Percentiles rank a stretch among this genome's conserved stretches.
Evolutionary conservation across 2,329 filamentous ascomycete genomes (phyloP).

Genomic region (Pseudogymnoascus sp.): DNA sequence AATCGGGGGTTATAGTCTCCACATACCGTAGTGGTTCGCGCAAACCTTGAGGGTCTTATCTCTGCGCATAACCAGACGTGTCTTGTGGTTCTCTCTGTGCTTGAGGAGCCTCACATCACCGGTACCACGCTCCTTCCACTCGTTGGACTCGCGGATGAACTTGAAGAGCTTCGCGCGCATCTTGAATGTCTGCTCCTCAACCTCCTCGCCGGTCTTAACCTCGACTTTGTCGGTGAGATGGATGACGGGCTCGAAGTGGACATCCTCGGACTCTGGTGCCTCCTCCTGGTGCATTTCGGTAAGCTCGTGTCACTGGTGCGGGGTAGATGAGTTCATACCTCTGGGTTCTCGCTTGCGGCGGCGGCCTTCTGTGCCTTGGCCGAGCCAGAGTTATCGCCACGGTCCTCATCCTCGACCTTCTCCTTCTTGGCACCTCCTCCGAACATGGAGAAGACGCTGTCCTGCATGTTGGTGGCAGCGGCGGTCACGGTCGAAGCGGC

Average conservation of each 20-base stretch:
- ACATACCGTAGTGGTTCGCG: slow-evolving; percentile 97
- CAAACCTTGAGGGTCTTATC: slow-evolving; percentile 99
- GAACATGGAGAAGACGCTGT: slow-evolving; percentile 94
- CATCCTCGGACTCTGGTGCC: slow-evolving; percentile 78
- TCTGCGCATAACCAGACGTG: slow-evolving; percentile 92
- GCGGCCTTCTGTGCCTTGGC: slow-evolving; percentile 67
- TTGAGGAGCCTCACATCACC: slow-evolving; percentile 94
- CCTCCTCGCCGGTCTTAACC: slow-evolving; percentile 95
- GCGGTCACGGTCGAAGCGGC: slow-evolving; percentile 32
- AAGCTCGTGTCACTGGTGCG: slow-evolving; percentile 16
- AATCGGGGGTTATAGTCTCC: not conserved
- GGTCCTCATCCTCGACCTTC: slow-evolving; percentile 78
- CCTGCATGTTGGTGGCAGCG: slow-evolving; percentile 40
- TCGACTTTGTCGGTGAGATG: slow-evolving; percentile 95
- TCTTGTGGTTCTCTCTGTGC: slow-evolving; percentile 98
- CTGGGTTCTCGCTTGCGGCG: slow-evolving; percentile 29
- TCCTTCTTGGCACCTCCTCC: slow-evolving; percentile 95
- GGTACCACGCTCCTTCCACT: slow-evolving; percentile 99
- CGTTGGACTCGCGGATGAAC: slow-evolving; percentile 82
- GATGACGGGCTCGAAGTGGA: slow-evolving; percentile 95
- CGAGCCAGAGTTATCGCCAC: slow-evolving; percentile 80
- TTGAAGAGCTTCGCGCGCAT: slow-evolving; percentile 99
- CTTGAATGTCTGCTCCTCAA: slow-evolving; percentile 96
- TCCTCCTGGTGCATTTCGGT: slow-evolving; percentile 45
- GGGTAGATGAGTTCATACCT: slow-evolving; percentile 19